Base-by-base conservation (phyloP, 768 basidiomycete species). In the Hydnomerulius pinastri region DNA sequence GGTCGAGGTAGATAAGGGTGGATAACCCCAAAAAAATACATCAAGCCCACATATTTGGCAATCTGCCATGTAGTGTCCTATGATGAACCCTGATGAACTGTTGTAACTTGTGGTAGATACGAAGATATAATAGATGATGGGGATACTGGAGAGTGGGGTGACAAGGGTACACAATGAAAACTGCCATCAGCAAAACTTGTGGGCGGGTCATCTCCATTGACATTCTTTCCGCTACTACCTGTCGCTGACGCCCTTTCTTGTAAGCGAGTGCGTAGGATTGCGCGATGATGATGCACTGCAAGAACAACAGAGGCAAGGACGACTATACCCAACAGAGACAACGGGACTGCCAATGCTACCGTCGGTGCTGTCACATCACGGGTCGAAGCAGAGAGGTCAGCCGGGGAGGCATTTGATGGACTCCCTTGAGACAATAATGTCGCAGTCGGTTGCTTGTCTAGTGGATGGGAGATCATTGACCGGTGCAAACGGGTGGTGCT, bases 331-430 rank as follows among this genome's bases (percentile, higher is more conserved):
- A 72, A 58, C 37, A 67, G 56, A 13, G 71, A 69, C 8, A 73
- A 58, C 2, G 72, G 73, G 18, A 73, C 60, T 7, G 67, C 70
- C 46, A 66, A 64, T 13, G 70, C 68, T 7, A 62, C 67, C 4
- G 61, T 53, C 5, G 71, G 63, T 15, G 63, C 66, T 2, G 62
- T 39, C 7, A 18, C 17, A 17, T 39, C 8, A 7, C 13, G 25
- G 6, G 23, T 11, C 17, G 42, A 43, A 43, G 42, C n/a, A 15
- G 23, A 27, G 28, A 29, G 28, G 12, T 11, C n/a, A 15, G 42
- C n/a, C 27, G 23, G 17, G 24, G 29, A 20, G 24, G 44, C 7
- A 24, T 18, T 23, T 3, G 13, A 15, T 28, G 24, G 23, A 17
- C 4, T 4, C 4, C 28, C 28, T 6, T 6, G 20, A 15, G n/a